Percentiles rank a stretch among this genome's conserved stretches.
phyloP scores from a whole-genome alignment of 2,329 filamentous ascomycete species.

The Xylaria sp. region DNA sequence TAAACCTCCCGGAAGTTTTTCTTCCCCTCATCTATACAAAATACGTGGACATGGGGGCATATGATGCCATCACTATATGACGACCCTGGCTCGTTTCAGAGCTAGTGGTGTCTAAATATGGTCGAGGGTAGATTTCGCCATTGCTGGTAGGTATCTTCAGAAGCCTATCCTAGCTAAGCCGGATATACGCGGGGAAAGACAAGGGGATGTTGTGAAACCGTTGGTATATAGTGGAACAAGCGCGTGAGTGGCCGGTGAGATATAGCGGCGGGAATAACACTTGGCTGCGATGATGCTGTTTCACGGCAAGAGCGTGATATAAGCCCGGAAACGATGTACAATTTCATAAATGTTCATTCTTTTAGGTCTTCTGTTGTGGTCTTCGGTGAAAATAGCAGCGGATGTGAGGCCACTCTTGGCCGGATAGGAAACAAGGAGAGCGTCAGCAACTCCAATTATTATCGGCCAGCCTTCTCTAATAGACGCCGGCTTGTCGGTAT shows the following conservation, averaged over 20 bases:
- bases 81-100: slow-evolving; percentile 20
- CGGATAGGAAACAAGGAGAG: neutral
- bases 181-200: neutral
- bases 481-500: neutral
- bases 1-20: neutral
- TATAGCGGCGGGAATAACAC: neutral
- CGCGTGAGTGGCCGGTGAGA: neutral
- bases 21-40: neutral
- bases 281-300: neutral
- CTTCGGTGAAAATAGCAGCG: neutral
- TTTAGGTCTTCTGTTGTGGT: neutral
- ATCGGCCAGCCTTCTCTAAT: neutral
- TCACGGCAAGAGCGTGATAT: neutral
- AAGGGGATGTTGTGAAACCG: slow-evolving; percentile 3
- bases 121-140: neutral
- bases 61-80: neutral
- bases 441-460: neutral
- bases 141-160: neutral
- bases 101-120: slow-evolving; percentile 12
- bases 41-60: neutral
- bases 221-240: neutral
- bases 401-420: neutral
- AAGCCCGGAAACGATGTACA: neutral
- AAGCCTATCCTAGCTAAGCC: neutral
- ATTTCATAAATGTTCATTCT: neutral